A percentile compares a stretch with the other conserved stretches of the same genome.
These are phyloP conservation scores for Aristolochia fimbriata DNA, from an alignment of 164 flowering plant genomes.

Conservation along the genomic window DNA sequence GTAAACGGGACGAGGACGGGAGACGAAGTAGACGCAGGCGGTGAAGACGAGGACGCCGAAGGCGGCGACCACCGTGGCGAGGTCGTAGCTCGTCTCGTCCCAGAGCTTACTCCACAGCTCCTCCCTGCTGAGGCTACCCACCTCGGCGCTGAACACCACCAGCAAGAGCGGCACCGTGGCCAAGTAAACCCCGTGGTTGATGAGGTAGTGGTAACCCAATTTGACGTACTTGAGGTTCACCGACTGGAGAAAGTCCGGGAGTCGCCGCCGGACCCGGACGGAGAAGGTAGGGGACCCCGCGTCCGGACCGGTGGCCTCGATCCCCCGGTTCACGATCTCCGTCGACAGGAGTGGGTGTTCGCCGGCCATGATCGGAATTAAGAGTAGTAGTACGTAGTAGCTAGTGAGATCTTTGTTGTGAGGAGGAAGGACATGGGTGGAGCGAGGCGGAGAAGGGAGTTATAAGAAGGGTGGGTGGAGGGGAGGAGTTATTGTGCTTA, in stretches of 20 bases:
- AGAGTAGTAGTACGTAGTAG: no score
- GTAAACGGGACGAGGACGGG: conserved; percentile 67
- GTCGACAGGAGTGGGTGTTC: conserved; percentile 71
- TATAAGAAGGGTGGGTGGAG: conserved; percentile 24
- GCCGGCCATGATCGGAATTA: no score
- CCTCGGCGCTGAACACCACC: conserved; percentile 67
- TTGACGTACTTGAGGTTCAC: conserved; percentile 91
- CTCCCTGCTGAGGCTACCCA: conserved; percentile 60
- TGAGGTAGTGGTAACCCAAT: conserved; percentile 78
- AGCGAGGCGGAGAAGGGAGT: not conserved
- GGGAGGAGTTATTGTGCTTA: conserved; percentile 35
- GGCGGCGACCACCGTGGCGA: conserved; percentile 55
- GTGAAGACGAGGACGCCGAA: conserved; percentile 58
- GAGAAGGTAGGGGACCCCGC: conserved; percentile 78
- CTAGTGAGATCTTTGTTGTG: no score
- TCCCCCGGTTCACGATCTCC: conserved; percentile 80
- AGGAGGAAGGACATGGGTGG: not conserved
- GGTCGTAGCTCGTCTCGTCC: conserved; percentile 61
- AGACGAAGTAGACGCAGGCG: conserved; percentile 58
- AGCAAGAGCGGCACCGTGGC: conserved; percentile 63
- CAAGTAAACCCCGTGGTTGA: conserved; percentile 64
- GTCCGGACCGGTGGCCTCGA: conserved; percentile 70
- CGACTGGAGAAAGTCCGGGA: conserved; percentile 78
- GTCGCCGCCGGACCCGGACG: conserved; percentile 63
- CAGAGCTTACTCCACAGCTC: conserved; percentile 70